These are phyloP conservation scores for Fusarium euwallaceae DNA, from an alignment of 2,329 filamentous ascomycete genomes.

Conservation along the genomic window DNA sequence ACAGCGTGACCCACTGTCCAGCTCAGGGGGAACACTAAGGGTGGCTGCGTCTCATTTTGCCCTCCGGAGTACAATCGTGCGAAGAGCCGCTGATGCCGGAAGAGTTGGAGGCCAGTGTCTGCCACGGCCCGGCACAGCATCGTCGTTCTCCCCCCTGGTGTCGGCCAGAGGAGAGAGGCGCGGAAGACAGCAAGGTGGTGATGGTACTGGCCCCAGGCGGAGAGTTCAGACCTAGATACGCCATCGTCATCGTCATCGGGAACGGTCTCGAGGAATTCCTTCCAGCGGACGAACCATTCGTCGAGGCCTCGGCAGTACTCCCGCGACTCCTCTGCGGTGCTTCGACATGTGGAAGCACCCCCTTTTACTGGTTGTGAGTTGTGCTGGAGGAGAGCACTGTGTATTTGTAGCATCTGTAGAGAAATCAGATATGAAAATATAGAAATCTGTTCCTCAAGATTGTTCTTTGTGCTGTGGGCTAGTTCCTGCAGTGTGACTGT, in stretches of 20 bases:
- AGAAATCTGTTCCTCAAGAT: neutral
- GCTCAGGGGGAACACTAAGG: neutral
- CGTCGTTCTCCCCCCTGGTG: neutral
- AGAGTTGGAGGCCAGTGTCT: neutral
- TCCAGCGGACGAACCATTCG: neutral
- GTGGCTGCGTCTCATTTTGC: neutral
- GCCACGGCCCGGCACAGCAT: neutral
- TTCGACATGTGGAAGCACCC: neutral
- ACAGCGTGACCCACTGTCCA: neutral
- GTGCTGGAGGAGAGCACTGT: neutral
- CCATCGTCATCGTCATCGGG: neutral
- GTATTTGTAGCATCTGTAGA: neutral
- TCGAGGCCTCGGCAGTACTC: neutral
- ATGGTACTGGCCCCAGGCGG: neutral
- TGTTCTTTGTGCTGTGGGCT: neutral
- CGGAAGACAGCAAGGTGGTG: neutral
- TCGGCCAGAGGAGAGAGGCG: neutral
- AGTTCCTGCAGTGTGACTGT: neutral
- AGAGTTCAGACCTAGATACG: neutral
- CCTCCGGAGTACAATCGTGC: neutral
- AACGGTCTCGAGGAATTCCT: neutral
- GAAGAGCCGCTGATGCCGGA: neutral
- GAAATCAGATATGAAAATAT: neutral
- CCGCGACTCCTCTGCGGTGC: neutral
- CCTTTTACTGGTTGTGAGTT: neutral